Base-by-base conservation (phyloP, 305 asterid genomes). In the Fraxinus floribunda region DNA sequence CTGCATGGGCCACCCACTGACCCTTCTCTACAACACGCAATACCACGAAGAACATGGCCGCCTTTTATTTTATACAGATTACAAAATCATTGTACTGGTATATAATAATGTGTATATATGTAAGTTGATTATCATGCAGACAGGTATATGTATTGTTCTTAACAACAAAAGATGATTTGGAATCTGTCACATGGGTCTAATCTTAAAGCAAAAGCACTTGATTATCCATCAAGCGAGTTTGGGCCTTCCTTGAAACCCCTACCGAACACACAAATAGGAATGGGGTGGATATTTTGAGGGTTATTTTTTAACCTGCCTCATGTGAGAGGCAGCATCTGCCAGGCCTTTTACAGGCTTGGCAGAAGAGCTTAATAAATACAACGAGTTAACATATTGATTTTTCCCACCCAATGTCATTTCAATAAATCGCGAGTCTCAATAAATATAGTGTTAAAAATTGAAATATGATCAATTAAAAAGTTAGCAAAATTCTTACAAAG, bases 11-110 rank as follows among this genome's bases (percentile, higher is more conserved):
- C 79, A 71, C 77, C 46, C 87, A 85, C 91, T 88, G 88, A 83
- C 87, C 86, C 90, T 71, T 75, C 83, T 85, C 88, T 78, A 75
- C 85, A 83, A 86, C 89, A 86, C 89, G 88, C 89, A 22, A 85
- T 85, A 35, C 89, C 82, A 44, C 34, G 26, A 32, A 49, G 30
- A 8, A 60, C 9, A 60, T 7, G 30, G 68, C 29, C 39, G 13
- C 13, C 68, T 49, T 49, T 4, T 30, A 32, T 72, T 68, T 24
- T 68, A 55, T n/a, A 55, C 29, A 22, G 20, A 22, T 38, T 39
- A 20, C 4, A 39, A n/a, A 75, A 82, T 66, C 81, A 82, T 75
- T 11, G 11, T 22, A 10, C n/a, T 10, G 29, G 36, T 41, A 41
- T 74, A 57, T 52, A 77, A 74, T 64, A 71, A 32, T 70, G 74